Base-by-base conservation (phyloP, 805 yeast species). In the Cyberlindnera maclurae region DNA sequence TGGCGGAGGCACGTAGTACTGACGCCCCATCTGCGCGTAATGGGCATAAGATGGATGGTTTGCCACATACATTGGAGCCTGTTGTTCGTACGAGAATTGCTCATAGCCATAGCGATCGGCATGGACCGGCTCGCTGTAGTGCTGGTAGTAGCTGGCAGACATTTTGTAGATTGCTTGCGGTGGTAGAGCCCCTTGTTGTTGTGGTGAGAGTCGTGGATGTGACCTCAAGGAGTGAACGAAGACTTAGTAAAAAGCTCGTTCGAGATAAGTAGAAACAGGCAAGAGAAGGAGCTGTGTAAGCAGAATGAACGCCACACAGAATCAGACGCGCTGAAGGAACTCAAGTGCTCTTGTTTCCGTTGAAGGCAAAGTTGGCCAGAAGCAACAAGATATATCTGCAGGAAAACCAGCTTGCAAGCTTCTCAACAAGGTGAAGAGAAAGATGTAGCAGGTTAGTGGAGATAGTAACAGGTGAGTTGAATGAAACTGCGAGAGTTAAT, bases 181-280 rank as follows among this genome's bases (percentile, higher is more conserved):
- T 16, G 29, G 12, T n/a, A 29, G 15, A 12, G 26, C 26, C 12
- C 24, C 24, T 20, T n/a, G n/a, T 20, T 20, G 24, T 20, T 20
- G 24, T 20, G 24, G 8, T 20, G 24, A 20, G 31, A 29, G 18
- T 17, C 17, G 18, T 29, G 17, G 15, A n/a, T 29, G 17, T 29
- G 18, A 29, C n/a, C 31, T 15, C 18, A 15, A 16, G 20, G 15
- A 31, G 32, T 28, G 46, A 56, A 52, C 68, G 70, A 64, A 57
- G 46, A 62, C 70, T 64, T 64, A 64, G 52, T 51, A 51, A 64
- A 64, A 64, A 64, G 70, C 61, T 64, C 70, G 67, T 31, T 45
- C 41, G 9, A 15, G 16, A n/a, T 20, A 12, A 27, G 30, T 37
- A 18, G 10, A 27, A n/a, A 15, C 29, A 10, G 34, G 18, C 17